Evolutionary conservation across 306 rosid species (phyloP).

Genomic region (Cucumis melo): DNA sequence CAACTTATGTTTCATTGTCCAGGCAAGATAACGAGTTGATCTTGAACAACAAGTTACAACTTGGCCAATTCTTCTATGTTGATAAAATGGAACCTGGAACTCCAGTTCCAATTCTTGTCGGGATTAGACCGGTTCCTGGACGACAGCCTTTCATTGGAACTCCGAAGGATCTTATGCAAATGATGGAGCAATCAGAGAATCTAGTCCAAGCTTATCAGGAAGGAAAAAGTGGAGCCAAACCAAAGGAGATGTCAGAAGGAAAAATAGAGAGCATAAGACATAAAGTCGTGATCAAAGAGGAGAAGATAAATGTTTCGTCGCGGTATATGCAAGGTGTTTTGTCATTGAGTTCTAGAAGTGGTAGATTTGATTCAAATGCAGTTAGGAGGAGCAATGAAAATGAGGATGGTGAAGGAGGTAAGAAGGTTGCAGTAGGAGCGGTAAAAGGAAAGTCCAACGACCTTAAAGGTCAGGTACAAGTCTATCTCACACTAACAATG

Average conservation of each 20-base stretch:
- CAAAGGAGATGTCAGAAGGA: constrained; percentile 20
- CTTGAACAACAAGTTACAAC: constrained; percentile 72
- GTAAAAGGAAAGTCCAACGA: constrained; percentile 53
- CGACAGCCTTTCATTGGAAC: constrained; percentile 71
- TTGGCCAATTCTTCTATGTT: constrained; percentile 83
- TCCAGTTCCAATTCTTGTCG: constrained; percentile 69
- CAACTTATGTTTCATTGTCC: constrained; percentile 70
- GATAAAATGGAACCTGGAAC: constrained; percentile 49
- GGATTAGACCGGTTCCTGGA: constrained; percentile 65
- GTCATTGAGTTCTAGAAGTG: constrained; percentile 29
- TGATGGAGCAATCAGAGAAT: constrained; percentile 49
- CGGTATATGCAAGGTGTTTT: constrained; percentile 80
- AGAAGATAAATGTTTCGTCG: constrained; percentile 60
- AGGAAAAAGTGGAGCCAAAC: constrained; percentile 20
- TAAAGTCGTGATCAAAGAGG: constrained; percentile 73
- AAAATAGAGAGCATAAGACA: constrained; percentile 41
- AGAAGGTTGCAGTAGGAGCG: constrained; percentile 23
- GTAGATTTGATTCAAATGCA: constrained; percentile 22
- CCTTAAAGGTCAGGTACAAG: constrained; percentile 70
- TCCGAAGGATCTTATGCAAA: constrained; percentile 90
- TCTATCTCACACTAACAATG: constrained; percentile 3
- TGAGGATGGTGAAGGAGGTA: constrained; percentile 36
- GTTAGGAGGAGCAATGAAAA: constrained; percentile 37
- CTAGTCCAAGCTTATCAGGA: constrained; percentile 17
- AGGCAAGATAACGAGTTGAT: constrained; percentile 73